phyloP scores from a whole-genome alignment of 208 protist species.

The Lotmaria passim region DNA sequence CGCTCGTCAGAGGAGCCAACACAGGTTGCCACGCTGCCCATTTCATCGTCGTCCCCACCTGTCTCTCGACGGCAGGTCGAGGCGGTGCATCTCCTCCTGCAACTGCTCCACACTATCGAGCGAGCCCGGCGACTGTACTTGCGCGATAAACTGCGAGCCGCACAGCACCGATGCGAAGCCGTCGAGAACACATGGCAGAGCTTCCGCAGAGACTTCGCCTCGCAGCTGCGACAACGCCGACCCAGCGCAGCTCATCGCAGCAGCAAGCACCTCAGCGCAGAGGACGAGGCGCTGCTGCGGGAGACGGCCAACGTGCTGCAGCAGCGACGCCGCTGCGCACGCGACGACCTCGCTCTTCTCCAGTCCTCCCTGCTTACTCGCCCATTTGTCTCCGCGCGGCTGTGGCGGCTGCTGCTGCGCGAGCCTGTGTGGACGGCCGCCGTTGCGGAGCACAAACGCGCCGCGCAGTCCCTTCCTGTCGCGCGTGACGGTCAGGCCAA shows the following conservation, averaged over 20 bases:
- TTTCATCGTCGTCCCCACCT: not conserved
- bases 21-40: not conserved
- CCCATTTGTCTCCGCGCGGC: conserved; percentile 60
- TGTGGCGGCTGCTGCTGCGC: conserved; percentile 68
- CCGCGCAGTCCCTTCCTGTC: not conserved
- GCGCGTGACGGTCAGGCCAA: not conserved
- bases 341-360: conserved; percentile 36
- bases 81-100: conserved; percentile 30
- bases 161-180: not conserved
- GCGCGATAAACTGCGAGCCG: conserved; percentile 20
- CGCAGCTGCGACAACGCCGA: conserved; percentile 5
- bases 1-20: not conserved
- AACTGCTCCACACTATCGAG: conserved; percentile 56
- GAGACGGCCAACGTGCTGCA: conserved; percentile 29
- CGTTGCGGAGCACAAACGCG: conserved; percentile 31
- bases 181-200: conserved; percentile 9
- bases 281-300: conserved; percentile 14
- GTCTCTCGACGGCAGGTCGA: conserved; percentile 29
- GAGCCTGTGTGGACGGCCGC: conserved; percentile 62
- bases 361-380: conserved; percentile 61
- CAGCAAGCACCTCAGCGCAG: not conserved
- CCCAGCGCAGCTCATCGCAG: not conserved
- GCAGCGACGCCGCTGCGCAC: conserved; percentile 16
- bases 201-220: conserved; percentile 26
- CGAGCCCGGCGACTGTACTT: conserved; percentile 50